phyloP scores from a whole-genome alignment of 2,329 filamentous ascomycete species.

The Cladosporium sp. region DNA sequence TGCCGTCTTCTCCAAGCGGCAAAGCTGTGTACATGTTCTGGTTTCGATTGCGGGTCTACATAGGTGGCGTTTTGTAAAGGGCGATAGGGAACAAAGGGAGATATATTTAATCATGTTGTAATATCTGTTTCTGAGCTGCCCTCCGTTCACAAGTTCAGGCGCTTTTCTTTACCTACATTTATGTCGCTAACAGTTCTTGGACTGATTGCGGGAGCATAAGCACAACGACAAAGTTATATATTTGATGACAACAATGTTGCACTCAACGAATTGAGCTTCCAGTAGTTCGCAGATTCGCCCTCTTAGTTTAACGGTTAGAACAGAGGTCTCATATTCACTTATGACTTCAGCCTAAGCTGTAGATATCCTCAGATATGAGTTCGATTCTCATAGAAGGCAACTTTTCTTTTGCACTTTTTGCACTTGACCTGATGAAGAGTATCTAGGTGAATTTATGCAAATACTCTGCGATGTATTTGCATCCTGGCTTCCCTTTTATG shows the following conservation, averaged over 20 bases:
- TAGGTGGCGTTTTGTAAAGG: not conserved
- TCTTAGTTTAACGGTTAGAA: conserved; percentile 15
- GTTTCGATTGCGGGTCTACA: not conserved
- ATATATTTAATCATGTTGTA: not conserved
- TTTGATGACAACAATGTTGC: rapidly evolving
- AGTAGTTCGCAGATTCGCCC: not conserved
- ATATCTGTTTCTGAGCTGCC: not conserved
- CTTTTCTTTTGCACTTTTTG: not conserved
- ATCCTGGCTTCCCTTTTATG: not conserved
- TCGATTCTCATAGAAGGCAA: conserved; percentile 13
- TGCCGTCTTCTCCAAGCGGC: not conserved
- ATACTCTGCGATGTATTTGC: too few relatives aligned
- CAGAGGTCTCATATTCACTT: conserved; percentile 10
- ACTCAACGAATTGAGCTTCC: not conserved
- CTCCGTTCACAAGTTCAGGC: not conserved
- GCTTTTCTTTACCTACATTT: not conserved
- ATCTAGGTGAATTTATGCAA: too few relatives aligned
- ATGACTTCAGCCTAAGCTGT: conserved; percentile 8
- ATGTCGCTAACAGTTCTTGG: not conserved
- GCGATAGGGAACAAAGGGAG: not conserved
- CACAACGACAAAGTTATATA: not conserved
- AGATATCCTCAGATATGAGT: conserved; percentile 13
- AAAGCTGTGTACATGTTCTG: not conserved
- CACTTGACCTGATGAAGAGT: not conserved
- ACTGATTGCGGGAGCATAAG: too few relatives aligned